Base-by-base conservation (phyloP, 495 filamentous ascomycete genomes). In the Neurospora pannonica region DNA sequence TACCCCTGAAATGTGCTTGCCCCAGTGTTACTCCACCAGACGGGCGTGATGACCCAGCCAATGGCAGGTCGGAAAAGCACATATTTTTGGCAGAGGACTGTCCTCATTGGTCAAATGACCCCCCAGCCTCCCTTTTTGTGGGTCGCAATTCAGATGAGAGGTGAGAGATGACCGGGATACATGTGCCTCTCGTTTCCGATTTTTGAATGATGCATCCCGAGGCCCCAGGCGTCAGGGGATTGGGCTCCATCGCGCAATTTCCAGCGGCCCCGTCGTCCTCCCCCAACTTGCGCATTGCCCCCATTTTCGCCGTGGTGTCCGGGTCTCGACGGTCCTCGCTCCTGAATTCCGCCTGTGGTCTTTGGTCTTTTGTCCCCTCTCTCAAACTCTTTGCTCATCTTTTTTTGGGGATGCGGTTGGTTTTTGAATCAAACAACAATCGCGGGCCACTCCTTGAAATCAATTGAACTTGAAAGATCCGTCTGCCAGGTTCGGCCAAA, bases 1-100 rank as follows among this genome's bases (percentile, higher is more conserved):
- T 67, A 67, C 79, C 78, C 79, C 78, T 79, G 77, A 79, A 77
- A 77, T 78, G 74, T 78, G 72, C 72, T 74, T 75, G 76, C 71
- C 75, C 28, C 43, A 71, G 72, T 75, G 69, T 46, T 38, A 48
- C 71, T 71, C 75, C 67, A 74, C 69, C 71, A 38, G 28, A 11
- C 36, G 72, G 72, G 76, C 72, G 75, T 74, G 76, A 74, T 48
- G 28, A 4, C 5, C 34, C 7, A 38, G 74, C 79, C 79, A 79
- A 79, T 79, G 37, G 46, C 17, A 5, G n/a, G n/a, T 62, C 15
- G 28, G 5, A 40, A 73, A 39, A 10, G 42, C 38, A 48, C 42
- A 67, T 70, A 73, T 74, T 79, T 73, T 75, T 60, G 40, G 72
- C 24, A 13, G 40, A n/a, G 10, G 40, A 67, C 46, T 40, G 10